A percentile compares a stretch with the other conserved stretches of the same genome.
phyloP scores from a whole-genome alignment of 2,329 filamentous ascomycete genomes.

The Leptographium procerum region DNA sequence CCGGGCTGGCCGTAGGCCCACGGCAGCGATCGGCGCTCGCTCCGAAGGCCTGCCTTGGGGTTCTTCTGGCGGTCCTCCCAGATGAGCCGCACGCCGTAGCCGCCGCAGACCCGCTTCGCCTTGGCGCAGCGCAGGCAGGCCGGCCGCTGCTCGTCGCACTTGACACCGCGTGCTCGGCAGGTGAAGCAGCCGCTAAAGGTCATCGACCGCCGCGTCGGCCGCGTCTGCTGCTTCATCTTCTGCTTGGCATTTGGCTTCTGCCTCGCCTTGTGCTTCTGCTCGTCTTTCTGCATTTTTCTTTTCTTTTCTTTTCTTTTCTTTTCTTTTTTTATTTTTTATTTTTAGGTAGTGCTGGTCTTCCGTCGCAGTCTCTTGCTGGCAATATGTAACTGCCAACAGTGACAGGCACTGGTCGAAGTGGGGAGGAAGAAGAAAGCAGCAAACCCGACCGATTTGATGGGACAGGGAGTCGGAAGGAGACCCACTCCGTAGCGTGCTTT shows the following conservation, averaged over 20 bases:
- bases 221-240: no score
- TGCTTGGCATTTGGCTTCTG: no score
- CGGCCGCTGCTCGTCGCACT: slow-evolving; percentile 3
- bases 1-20: not conserved
- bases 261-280: not conserved
- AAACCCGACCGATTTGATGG: no score
- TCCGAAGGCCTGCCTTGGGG: not conserved
- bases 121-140: not conserved
- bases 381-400: no score
- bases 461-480: no score
- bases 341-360: no score
- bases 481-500: not conserved
- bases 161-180: slow-evolving; percentile 2
- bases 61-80: not conserved
- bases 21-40: not conserved
- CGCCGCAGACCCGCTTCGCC: not conserved
- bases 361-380: no score
- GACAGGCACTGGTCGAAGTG: no score
- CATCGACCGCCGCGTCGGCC: slow-evolving; percentile 14
- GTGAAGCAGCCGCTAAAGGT: not conserved
- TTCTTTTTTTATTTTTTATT: no score
- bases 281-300: not conserved
- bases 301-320: not conserved
- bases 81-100: not conserved
- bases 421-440: not conserved